These are phyloP conservation scores for Quercus parvula DNA, from an alignment of 306 rosid genomes.

Conservation along the genomic window DNA sequence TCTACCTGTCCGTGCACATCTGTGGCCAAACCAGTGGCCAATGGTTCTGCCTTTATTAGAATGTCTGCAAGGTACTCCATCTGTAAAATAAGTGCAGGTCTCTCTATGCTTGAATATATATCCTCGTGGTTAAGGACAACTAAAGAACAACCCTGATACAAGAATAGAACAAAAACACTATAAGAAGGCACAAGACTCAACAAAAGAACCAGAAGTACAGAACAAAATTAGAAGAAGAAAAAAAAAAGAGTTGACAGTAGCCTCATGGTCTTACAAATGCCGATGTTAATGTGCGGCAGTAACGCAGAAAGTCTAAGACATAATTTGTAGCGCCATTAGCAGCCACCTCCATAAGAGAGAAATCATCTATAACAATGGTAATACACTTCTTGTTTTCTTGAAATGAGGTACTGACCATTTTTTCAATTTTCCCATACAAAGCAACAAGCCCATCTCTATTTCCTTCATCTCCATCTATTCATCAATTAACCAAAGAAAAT, in stretches of 20 bases:
- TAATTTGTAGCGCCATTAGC: conserved; percentile 71
- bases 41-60: conserved; percentile 71
- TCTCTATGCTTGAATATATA: conserved; percentile 57
- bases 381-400: conserved; percentile 44
- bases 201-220: background rate
- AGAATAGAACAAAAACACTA: conserved; percentile 15
- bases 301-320: conserved; percentile 85
- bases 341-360: conserved; percentile 79
- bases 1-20: conserved; percentile 98
- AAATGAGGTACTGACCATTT: conserved; percentile 39
- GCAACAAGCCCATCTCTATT: conserved; percentile 52
- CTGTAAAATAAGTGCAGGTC: conserved; percentile 58
- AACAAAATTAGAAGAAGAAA: background rate
- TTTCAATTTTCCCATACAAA: conserved; percentile 61
- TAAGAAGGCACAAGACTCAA: conserved; percentile 4
- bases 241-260: background rate
- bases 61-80: conserved; percentile 82
- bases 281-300: conserved; percentile 72
- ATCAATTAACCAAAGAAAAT: conserved; percentile 20
- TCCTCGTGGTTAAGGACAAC: conserved; percentile 77
- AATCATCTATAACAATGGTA: conserved; percentile 73
- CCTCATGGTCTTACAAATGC: conserved; percentile 53
- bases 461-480: conserved; percentile 42
- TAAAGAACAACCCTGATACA: conserved; percentile 65
- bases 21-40: conserved; percentile 91